A percentile compares a stretch with the other conserved stretches of the same genome.
These are phyloP conservation scores for Neofusicoccum laricinum DNA, from an alignment of 2,329 filamentous ascomycete species.

Conservation along the genomic window DNA sequence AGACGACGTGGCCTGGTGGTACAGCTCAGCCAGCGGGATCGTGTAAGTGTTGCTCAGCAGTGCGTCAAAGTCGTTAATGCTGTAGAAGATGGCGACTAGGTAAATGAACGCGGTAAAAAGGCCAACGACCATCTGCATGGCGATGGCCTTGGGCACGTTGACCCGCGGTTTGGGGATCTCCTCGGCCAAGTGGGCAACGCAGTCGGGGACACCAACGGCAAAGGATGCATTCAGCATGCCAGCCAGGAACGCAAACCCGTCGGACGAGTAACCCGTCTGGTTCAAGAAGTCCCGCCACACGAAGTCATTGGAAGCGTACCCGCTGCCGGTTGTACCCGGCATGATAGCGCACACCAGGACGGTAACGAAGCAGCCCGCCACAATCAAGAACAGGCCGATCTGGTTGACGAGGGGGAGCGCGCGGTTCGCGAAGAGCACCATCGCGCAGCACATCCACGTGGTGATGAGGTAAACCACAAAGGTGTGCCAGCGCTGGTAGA, in stretches of 20 bases:
- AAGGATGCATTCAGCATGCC: conserved; percentile 70
- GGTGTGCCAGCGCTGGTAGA: conserved; percentile 49
- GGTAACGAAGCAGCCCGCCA: conserved; percentile 55
- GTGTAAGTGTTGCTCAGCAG: conserved; percentile 49
- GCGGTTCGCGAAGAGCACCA: conserved; percentile 55
- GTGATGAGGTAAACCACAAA: conserved; percentile 50
- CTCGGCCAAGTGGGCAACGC: conserved; percentile 61
- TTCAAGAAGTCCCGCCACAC: conserved; percentile 50
- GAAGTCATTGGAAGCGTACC: conserved; percentile 39
- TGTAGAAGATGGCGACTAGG: conserved; percentile 50
- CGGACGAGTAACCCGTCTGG: conserved; percentile 44
- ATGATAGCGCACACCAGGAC: conserved; percentile 57
- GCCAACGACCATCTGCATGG: conserved; percentile 37
- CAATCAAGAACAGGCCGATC: conserved; percentile 53
- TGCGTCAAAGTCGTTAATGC: conserved; percentile 56
- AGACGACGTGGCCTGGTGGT: conserved; percentile 48
- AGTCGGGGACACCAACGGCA: conserved; percentile 64
- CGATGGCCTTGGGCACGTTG: conserved; percentile 42
- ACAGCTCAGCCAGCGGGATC: conserved; percentile 67
- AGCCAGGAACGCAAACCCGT: conserved; percentile 62
- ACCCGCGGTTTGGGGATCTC: conserved; percentile 29
- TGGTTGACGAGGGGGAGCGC: conserved; percentile 53
- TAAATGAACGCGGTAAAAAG: conserved; percentile 37
- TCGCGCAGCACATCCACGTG: conserved; percentile 45
- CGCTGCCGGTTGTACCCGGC: conserved; percentile 44